Evolutionary conservation across 192 early-diverging fungal genomes (phyloP), one percentile per base, ranked within the genome.

Genomic region (Umbelopsis ramanniana): DNA sequence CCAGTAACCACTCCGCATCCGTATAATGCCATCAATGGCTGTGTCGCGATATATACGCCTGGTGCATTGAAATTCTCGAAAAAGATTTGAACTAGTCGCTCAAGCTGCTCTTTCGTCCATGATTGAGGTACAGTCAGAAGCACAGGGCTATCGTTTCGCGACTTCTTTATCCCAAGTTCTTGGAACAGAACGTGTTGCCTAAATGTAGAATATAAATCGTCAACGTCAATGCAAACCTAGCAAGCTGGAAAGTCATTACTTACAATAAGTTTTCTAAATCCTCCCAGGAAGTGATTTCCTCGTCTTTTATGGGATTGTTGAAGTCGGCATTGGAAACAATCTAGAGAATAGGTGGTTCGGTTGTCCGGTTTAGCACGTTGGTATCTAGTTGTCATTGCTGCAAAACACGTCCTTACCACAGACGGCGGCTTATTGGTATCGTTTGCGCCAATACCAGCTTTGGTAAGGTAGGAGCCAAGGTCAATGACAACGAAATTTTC

Each of bases 31-130:
- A 93, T 81, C 53, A 97, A 81, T 11, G 96, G 93, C 74, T 96
- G 93, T 55, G 96, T 94, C 23, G 90, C 82, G 50, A 98, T 84
- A 68, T 89, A 88, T 26, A 99, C 79, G 19, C 88, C 88, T 8
- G 95, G 93, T 14, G 90, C 88, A 76, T 99, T 97, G 63, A 97
- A 84, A 23, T 91, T 86, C 81, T 99, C 97, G 82, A 99, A 99
- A 68, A 93, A 89, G 46, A 97, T 91, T 80, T 96, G 94, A 19
- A 92, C 88, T 35, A 92, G 85, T 10, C 86, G 82, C 81, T 95
- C 94, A 63, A 89, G 81, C 54, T 97, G 92, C 8, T 84, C 76
- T 70, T 93, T 93, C 17, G 89, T 85, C 96, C 95, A 98, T 45
- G 80, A 72, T 45, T 86, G 81, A n/a, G 97, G 97, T 4, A 95